Evolutionary conservation across 345 rosid species (phyloP).

Genomic region (Arabidopsis suecica): DNA sequence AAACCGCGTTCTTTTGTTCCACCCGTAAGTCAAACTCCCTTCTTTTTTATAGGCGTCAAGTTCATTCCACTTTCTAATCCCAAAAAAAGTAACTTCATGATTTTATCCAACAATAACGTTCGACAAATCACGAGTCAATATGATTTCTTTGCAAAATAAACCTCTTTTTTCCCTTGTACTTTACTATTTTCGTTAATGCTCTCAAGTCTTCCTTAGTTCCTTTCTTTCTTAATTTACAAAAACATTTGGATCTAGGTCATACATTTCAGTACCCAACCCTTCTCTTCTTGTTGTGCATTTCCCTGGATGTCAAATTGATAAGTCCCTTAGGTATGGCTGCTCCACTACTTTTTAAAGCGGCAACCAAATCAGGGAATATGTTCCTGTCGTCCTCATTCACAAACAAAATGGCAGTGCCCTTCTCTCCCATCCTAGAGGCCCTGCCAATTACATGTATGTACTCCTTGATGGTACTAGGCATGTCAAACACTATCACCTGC

Average conservation of each 20-base stretch:
- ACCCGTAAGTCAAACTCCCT: constrained; percentile 18
- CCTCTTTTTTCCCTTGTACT: neutral
- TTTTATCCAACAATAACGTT: constrained; percentile 16
- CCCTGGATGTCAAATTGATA: constrained; percentile 53
- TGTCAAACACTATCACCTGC: constrained; percentile 90
- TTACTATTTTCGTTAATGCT: neutral
- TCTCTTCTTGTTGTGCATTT: constrained; percentile 72
- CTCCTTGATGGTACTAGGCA: constrained; percentile 80
- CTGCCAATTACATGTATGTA: constrained; percentile 90
- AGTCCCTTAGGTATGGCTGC: constrained; percentile 81
- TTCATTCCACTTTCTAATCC: neutral
- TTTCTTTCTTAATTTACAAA: neutral
- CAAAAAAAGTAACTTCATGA: neutral
- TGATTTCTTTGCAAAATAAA: neutral
- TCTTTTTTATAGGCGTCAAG: constrained; percentile 1
- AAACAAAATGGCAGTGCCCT: constrained; percentile 69
- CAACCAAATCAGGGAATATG: constrained; percentile 67
- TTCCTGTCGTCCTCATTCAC: constrained; percentile 72
- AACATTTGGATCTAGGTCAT: constrained; percentile 18
- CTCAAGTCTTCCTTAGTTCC: neutral
- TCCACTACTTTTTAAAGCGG: constrained; percentile 65
- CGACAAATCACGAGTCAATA: neutral
- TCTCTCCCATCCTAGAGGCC: constrained; percentile 82
- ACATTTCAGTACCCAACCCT: constrained; percentile 50
- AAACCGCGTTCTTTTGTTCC: constrained; percentile 34